A percentile compares a stretch with the other conserved stretches of the same genome.
phyloP scores from a whole-genome alignment of 192 early-diverging fungal species.

The Backusella morwellensis region DNA sequence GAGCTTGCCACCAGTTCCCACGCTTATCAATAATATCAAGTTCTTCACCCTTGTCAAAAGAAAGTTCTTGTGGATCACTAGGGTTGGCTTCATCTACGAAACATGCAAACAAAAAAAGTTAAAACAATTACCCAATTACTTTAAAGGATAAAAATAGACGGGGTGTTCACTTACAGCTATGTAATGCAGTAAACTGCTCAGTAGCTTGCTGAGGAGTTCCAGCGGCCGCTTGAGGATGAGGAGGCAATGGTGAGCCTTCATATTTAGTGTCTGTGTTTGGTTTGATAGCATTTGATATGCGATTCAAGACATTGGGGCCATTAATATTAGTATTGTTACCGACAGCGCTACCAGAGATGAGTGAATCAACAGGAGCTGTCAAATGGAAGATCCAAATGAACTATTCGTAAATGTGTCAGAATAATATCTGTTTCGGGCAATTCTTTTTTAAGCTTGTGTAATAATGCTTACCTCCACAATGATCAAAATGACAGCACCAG shows the following conservation, averaged over 20 bases:
- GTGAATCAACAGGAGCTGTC: slow-evolving; percentile 60
- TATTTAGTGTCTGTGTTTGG: background rate
- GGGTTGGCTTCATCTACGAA: slow-evolving; percentile 76
- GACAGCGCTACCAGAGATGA: background rate
- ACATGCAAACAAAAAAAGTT: background rate
- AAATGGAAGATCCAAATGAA: slow-evolving; percentile 69
- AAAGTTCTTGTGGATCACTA: slow-evolving; percentile 89
- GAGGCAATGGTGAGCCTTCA: background rate
- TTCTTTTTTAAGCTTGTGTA: background rate
- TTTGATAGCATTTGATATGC: background rate
- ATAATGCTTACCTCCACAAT: slow-evolving; percentile 28
- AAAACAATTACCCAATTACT: background rate
- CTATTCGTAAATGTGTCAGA: slow-evolving; percentile 11
- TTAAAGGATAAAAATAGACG: background rate
- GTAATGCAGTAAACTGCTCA: background rate
- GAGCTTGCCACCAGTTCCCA: slow-evolving; percentile 98
- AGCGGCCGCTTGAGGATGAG: background rate
- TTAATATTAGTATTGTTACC: slow-evolving; percentile 3
- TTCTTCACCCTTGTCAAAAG: slow-evolving; percentile 82
- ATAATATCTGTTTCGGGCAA: background rate
- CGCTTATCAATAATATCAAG: slow-evolving; percentile 86
- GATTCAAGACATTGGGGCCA: background rate
- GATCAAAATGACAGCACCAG: slow-evolving; percentile 28
- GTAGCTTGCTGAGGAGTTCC: background rate
- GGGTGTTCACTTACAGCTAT: slow-evolving; percentile 4